Conservation (phyloP, 495 filamentous ascomycete species). For the Daldinia childiae region DNA sequence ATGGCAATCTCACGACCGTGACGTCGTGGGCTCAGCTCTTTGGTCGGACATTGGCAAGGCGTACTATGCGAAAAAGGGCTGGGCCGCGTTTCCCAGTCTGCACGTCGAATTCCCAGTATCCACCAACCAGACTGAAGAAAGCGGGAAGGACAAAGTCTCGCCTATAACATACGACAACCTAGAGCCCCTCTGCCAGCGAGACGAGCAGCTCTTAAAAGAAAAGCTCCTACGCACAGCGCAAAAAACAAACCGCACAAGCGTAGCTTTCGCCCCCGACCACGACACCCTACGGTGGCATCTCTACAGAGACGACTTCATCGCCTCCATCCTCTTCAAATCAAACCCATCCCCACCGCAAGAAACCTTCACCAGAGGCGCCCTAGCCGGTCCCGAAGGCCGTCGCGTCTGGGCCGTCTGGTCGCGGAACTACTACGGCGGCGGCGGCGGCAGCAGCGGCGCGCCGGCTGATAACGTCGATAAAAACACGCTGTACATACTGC, state of each 20-base stretch:
- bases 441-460: conserved; percentile 29
- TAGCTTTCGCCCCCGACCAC: conserved; percentile 78
- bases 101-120: conserved; percentile 70
- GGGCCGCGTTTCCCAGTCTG: conserved; percentile 74
- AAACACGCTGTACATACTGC: conserved; percentile 81
- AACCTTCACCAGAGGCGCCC: conserved; percentile 27
- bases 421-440: conserved; percentile 68
- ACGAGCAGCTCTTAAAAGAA: conserved; percentile 61
- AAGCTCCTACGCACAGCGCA: conserved; percentile 44
- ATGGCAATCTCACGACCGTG: conserved; percentile 48
- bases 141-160: conserved; percentile 18
- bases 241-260: conserved; percentile 51
- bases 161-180: conserved; percentile 63
- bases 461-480: conserved; percentile 52
- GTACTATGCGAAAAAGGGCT: conserved; percentile 88
- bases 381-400: conserved; percentile 24
- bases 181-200: conserved; percentile 63
- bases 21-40: conserved; percentile 72
- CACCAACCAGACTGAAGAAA: conserved; percentile 24
- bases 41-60: conserved; percentile 95
- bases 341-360: neutral
- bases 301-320: conserved; percentile 85
- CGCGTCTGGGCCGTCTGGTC: conserved; percentile 86
- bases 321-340: conserved; percentile 56
- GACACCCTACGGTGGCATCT: conserved; percentile 86